These are phyloP conservation scores for Arabis hirsuta DNA, from an alignment of 345 rosid species.

Conservation along the genomic window DNA sequence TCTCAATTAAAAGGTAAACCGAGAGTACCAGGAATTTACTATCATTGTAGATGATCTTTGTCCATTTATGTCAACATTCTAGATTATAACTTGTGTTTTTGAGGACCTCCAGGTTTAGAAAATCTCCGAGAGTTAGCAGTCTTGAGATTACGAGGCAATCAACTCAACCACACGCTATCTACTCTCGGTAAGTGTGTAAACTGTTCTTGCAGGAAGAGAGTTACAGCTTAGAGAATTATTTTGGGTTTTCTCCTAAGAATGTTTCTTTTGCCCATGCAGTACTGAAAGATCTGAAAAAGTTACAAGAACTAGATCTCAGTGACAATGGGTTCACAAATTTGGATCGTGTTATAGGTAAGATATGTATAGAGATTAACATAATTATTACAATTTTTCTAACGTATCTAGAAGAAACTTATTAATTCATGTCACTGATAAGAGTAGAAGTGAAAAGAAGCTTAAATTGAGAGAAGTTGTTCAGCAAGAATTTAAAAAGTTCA, in stretches of 20 bases:
- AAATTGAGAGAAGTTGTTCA: neutral
- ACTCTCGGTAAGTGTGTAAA: conserved; percentile 24
- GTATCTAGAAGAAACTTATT: neutral
- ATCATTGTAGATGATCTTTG: neutral
- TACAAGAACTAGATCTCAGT: conserved; percentile 37
- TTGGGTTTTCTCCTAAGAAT: neutral
- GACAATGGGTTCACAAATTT: conserved; percentile 25
- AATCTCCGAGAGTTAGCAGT: conserved; percentile 24
- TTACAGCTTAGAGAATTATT: neutral
- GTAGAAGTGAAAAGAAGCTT: conserved; percentile 2
- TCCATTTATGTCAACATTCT: conserved; percentile 8
- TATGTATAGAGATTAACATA: neutral
- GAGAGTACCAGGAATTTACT: neutral
- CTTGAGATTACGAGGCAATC: conserved; percentile 28
- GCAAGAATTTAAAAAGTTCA: neutral
- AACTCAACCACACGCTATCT: conserved; percentile 24
- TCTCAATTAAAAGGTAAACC: conserved; percentile 23
- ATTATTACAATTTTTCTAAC: neutral
- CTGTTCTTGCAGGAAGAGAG: conserved; percentile 6
- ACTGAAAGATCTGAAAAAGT: conserved; percentile 26
- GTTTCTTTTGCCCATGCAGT: conserved; percentile 1
- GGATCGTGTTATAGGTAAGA: conserved; percentile 26
- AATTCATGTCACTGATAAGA: neutral
- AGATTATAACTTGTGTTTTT: neutral
- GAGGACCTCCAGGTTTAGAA: conserved; percentile 22